Percentiles rank a stretch among this genome's conserved stretches.
These are phyloP conservation scores for Phytophthora pluvialis DNA, from an alignment of 352 stramenopile genomes.

Conservation along the genomic window DNA sequence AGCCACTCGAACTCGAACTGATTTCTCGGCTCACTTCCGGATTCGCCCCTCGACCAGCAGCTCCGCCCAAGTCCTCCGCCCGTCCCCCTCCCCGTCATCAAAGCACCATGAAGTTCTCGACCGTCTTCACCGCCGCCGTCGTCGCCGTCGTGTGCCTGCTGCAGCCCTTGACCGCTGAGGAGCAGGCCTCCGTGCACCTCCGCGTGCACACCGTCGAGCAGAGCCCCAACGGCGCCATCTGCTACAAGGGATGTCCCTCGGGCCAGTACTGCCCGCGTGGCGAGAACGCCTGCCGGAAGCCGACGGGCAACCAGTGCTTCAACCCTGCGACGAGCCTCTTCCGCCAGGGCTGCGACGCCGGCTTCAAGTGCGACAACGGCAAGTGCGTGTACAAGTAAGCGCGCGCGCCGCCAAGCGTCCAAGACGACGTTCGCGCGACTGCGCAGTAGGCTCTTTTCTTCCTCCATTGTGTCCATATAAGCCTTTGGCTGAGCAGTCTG, in stretches of 20 bases:
- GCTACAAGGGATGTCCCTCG: slow-evolving; percentile 27
- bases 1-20: slow-evolving; percentile 4
- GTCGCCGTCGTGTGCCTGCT: slow-evolving; percentile 30
- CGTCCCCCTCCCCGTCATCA: neutral
- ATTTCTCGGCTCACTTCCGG: slow-evolving; percentile 23
- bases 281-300: slow-evolving; percentile 24
- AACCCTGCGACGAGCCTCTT: slow-evolving; percentile 41
- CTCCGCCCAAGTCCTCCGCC: neutral
- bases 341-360: slow-evolving; percentile 20
- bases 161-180: slow-evolving; percentile 14
- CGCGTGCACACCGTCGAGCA: slow-evolving; percentile 35
- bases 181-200: slow-evolving; percentile 33
- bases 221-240: slow-evolving; percentile 14
- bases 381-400: slow-evolving; percentile 40
- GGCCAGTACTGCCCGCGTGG: slow-evolving; percentile 33
- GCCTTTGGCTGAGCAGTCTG: slow-evolving; percentile 7
- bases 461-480: slow-evolving; percentile 19
- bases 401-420: neutral
- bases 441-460: slow-evolving; percentile 5
- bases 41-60: slow-evolving; percentile 13
- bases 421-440: slow-evolving; percentile 5
- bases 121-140: slow-evolving; percentile 27
- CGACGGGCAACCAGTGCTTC: slow-evolving; percentile 30
- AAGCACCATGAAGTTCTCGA: slow-evolving; percentile 41
- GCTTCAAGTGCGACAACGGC: slow-evolving; percentile 42